A percentile compares a stretch with the other conserved stretches of the same genome.
phyloP scores from a whole-genome alignment of 768 basidiomycete species.

The Chalciporus pseudorubinellus region DNA sequence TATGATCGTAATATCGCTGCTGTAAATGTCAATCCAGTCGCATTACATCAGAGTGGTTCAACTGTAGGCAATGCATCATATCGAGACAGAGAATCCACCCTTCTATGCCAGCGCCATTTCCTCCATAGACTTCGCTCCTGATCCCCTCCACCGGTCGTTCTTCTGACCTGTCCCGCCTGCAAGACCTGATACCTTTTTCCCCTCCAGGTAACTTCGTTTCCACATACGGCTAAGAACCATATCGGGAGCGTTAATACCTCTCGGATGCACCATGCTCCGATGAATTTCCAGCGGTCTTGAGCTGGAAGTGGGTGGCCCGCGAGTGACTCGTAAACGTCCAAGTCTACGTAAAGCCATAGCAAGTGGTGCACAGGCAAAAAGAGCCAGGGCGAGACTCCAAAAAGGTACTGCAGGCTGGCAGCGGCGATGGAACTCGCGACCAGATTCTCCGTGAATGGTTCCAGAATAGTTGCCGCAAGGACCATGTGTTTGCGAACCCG shows the following conservation, averaged over 20 bases:
- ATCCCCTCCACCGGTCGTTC: conserved; percentile 21
- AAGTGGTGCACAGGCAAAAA: conserved; percentile 59
- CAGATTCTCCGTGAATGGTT: conserved; percentile 91
- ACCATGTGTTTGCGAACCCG: conserved; percentile 96
- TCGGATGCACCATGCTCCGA: conserved; percentile 74
- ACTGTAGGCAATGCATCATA: conserved; percentile 15
- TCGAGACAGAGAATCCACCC: conserved; percentile 8
- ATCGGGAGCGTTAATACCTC: conserved; percentile 88
- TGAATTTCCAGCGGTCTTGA: conserved; percentile 53
- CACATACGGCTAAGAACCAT: conserved; percentile 78
- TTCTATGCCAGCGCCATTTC: conserved; percentile 20
- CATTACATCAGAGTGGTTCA: conserved; percentile 22
- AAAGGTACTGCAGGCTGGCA: conserved; percentile 49
- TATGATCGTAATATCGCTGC: conserved; percentile 29
- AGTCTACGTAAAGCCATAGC: conserved; percentile 75
- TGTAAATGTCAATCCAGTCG: conserved; percentile 25
- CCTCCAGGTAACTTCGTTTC: conserved; percentile 84
- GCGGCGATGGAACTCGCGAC: conserved; percentile 65
- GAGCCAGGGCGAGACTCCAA: conserved; percentile 50
- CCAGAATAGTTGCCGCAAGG: conserved; percentile 76
- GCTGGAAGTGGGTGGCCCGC: conserved; percentile 59
- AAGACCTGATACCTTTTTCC: conserved; percentile 75
- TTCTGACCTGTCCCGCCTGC: conserved; percentile 65
- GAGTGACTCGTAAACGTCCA: conserved; percentile 78
- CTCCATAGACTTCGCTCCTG: conserved; percentile 25